phyloP scores from a whole-genome alignment of 371 early-diverging fungal species.

The Apophysomyces ossiformis region DNA sequence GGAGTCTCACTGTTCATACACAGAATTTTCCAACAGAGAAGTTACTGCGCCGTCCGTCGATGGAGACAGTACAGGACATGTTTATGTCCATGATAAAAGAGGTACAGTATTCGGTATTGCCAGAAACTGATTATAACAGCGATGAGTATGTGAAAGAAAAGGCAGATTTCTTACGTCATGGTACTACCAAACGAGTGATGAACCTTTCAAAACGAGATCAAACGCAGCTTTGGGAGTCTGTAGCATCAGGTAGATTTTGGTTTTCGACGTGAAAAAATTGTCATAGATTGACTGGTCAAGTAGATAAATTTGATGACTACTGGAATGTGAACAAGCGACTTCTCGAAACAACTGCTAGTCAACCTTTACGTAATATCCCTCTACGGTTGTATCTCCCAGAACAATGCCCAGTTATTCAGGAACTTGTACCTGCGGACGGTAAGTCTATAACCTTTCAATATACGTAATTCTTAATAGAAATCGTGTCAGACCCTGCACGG shows the following conservation, averaged over 20 bases:
- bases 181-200: slow-evolving; percentile 76
- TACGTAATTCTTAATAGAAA: background rate
- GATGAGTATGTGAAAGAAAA: slow-evolving; percentile 20
- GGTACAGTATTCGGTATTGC: slow-evolving; percentile 34
- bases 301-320: slow-evolving; percentile 63
- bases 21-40: slow-evolving; percentile 62
- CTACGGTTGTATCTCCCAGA: slow-evolving; percentile 64
- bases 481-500: slow-evolving; percentile 19
- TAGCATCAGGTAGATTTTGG: slow-evolving; percentile 46
- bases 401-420: slow-evolving; percentile 66
- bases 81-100: slow-evolving; percentile 85
- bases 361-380: slow-evolving; percentile 52
- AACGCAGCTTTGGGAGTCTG: slow-evolving; percentile 69
- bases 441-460: background rate
- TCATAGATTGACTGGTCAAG: background rate
- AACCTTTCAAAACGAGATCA: slow-evolving; percentile 76
- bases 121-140: background rate
- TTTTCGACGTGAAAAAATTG: background rate
- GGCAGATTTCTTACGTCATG: slow-evolving; percentile 77
- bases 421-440: slow-evolving; percentile 46
- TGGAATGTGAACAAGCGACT: slow-evolving; percentile 69
- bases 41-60: slow-evolving; percentile 56
- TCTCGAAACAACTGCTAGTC: slow-evolving; percentile 45
- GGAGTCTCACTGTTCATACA: slow-evolving; percentile 69
- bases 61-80: slow-evolving; percentile 65